phyloP scores from a whole-genome alignment of 352 stramenopile species.

The Paralagenidium karlingii region DNA sequence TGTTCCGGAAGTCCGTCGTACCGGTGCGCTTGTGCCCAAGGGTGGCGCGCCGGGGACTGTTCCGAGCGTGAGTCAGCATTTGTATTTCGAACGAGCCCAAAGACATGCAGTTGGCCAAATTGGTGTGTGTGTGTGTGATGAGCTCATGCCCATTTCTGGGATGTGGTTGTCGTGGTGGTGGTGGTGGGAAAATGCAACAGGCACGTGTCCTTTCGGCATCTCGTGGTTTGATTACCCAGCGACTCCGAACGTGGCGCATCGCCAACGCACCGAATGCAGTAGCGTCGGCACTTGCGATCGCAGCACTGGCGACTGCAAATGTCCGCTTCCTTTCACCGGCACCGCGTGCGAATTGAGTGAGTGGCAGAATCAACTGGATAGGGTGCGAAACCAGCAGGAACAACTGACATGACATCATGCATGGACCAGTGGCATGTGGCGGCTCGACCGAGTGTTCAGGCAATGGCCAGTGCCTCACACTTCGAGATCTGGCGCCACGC shows the following conservation, averaged over 20 bases:
- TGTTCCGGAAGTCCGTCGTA: conserved; percentile 42
- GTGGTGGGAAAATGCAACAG: conserved; percentile 1
- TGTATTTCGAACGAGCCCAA: too few relatives aligned
- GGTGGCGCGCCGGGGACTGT: conserved; percentile 68
- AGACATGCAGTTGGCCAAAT: background rate
- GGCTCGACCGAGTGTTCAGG: conserved; percentile 42
- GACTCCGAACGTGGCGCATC: conserved; percentile 36
- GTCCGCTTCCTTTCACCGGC: conserved; percentile 49
- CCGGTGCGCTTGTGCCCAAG: conserved; percentile 51
- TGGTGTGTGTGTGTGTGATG: background rate
- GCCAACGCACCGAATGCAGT: conserved; percentile 40
- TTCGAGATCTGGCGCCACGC: conserved; percentile 46
- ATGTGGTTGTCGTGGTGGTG: conserved; percentile 1
- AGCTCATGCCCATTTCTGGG: background rate
- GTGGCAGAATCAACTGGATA: too few relatives aligned
- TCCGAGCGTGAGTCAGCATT: too few relatives aligned
- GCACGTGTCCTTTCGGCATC: conserved; percentile 24
- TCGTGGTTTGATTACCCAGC: conserved; percentile 63
- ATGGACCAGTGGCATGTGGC: conserved; percentile 33
- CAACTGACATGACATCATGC: background rate
- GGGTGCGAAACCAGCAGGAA: background rate
- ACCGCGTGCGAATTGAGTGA: conserved; percentile 56
- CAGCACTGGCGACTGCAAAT: conserved; percentile 54
- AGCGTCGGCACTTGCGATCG: conserved; percentile 50
- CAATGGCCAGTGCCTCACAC: conserved; percentile 58